Conservation (phyloP, 2,329 filamentous ascomycete species). For the Colletotrichum sp. region DNA sequence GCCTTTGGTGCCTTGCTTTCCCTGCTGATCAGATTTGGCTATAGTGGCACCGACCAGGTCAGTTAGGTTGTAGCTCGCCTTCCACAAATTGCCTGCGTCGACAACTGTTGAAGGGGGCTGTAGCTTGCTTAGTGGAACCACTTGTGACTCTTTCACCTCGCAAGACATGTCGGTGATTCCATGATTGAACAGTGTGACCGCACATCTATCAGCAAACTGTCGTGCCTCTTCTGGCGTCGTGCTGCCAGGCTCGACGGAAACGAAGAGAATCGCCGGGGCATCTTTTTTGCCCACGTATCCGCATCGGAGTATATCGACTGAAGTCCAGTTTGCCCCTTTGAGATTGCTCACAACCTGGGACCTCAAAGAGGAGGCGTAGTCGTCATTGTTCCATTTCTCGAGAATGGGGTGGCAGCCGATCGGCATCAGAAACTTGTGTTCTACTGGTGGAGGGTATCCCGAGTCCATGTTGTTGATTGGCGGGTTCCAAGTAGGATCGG, state of each 20-base stretch:
- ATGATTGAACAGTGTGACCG: fast-evolving
- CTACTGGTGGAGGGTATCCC: not conserved
- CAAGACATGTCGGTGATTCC: not conserved
- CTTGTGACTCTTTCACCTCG: fast-evolving
- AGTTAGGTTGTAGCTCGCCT: not conserved
- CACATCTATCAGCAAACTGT: not conserved
- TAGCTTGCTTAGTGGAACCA: not conserved
- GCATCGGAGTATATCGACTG: not conserved
- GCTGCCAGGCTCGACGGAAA: not conserved
- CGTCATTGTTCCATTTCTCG: not conserved
- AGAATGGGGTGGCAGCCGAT: not conserved
- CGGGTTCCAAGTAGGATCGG: not conserved
- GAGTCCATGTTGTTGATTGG: not conserved
- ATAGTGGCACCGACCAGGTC: not conserved
- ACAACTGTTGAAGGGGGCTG: not conserved
- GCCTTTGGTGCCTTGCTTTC: not conserved
- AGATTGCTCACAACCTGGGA: not conserved
- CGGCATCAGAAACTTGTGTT: not conserved
- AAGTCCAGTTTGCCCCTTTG: not conserved
- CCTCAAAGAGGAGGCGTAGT: not conserved
- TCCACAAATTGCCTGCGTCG: fast-evolving
- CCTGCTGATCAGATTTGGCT: not conserved
- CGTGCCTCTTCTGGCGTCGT: not conserved
- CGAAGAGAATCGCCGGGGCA: not conserved
- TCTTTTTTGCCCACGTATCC: no score